phyloP scores from a whole-genome alignment of 2,329 filamentous ascomycete species.

The Amphichorda felina region DNA sequence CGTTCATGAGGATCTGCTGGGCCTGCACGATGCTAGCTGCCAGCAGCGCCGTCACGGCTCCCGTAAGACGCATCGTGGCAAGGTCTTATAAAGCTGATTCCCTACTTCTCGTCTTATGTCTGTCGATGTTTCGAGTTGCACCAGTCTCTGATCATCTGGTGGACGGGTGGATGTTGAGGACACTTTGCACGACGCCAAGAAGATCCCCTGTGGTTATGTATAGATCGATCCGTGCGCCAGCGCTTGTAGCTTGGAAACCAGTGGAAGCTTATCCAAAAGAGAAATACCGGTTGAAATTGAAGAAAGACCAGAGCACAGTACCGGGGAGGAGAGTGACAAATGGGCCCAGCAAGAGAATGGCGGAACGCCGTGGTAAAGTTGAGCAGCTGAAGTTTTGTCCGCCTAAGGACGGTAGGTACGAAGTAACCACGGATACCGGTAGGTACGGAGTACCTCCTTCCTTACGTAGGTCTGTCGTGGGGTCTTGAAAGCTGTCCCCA shows the following conservation, averaged over 20 bases:
- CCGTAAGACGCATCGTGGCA: constrained; percentile 30
- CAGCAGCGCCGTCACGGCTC: constrained; percentile 28
- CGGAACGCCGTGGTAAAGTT: not conserved
- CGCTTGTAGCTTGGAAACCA: constrained; percentile 1
- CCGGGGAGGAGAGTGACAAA: too few relatives aligned
- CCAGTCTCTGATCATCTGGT: too few relatives aligned
- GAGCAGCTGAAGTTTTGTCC: not conserved
- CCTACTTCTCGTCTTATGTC: too few relatives aligned
- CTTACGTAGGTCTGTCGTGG: too few relatives aligned
- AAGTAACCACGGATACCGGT: too few relatives aligned
- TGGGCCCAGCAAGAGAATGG: not conserved
- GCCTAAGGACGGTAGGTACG: too few relatives aligned
- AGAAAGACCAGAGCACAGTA: too few relatives aligned
- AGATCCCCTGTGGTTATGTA: not conserved
- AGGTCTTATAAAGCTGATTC: constrained; percentile 2
- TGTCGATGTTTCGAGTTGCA: too few relatives aligned
- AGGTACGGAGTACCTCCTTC: too few relatives aligned
- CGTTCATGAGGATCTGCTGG: constrained; percentile 52
- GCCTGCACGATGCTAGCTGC: constrained; percentile 41
- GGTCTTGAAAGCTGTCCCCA: constrained; percentile 4
- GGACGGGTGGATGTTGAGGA: constrained; percentile 7
- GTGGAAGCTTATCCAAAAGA: too few relatives aligned
- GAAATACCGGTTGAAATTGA: too few relatives aligned
- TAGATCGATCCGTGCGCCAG: constrained; percentile 1
- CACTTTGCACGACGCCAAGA: constrained; percentile 13